Evolutionary conservation across 1,284 basidiomycete species (phyloP).

Genomic region (Athelia sp.): DNA sequence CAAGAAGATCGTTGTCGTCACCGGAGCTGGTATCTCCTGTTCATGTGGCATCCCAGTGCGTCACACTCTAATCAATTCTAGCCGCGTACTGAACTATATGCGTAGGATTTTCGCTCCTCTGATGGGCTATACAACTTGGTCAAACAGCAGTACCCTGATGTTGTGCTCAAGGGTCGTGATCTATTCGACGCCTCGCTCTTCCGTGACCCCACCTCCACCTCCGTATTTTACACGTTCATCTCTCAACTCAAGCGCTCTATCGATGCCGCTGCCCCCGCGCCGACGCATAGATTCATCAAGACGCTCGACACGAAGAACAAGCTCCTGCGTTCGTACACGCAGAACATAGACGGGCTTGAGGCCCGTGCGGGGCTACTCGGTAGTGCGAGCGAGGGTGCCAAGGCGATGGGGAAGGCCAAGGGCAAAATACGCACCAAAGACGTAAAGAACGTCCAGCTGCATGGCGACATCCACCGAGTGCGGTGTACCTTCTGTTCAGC

Average conservation of each 20-base stretch:
- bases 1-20: conserved; percentile 82
- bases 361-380: conserved; percentile 72
- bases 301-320: conserved; percentile 82
- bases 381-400: conserved; percentile 51
- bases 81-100: conserved; percentile 5
- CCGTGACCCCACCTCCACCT: conserved; percentile 78
- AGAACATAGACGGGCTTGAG: conserved; percentile 94
- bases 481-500: conserved; percentile 80
- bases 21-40: conserved; percentile 91
- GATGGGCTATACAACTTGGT: conserved; percentile 88
- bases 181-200: conserved; percentile 88
- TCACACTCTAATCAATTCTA: conserved; percentile 21
- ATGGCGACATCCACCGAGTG: conserved; percentile 87
- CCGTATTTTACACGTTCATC: conserved; percentile 93
- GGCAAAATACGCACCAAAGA: conserved; percentile 59
- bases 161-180: conserved; percentile 83
- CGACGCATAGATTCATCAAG: conserved; percentile 87
- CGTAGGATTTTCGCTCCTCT: conserved; percentile 84
- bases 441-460: conserved; percentile 84
- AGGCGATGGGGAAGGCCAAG: conserved; percentile 54
- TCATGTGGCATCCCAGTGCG: conserved; percentile 86
- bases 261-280: conserved; percentile 74
- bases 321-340: conserved; percentile 86
- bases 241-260: conserved; percentile 84
- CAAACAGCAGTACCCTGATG: conserved; percentile 78